A percentile compares a stretch with the other conserved stretches of the same genome.
Conservation (phyloP, 352 stramenopile genomes). For the Pythium chondricola region DNA sequence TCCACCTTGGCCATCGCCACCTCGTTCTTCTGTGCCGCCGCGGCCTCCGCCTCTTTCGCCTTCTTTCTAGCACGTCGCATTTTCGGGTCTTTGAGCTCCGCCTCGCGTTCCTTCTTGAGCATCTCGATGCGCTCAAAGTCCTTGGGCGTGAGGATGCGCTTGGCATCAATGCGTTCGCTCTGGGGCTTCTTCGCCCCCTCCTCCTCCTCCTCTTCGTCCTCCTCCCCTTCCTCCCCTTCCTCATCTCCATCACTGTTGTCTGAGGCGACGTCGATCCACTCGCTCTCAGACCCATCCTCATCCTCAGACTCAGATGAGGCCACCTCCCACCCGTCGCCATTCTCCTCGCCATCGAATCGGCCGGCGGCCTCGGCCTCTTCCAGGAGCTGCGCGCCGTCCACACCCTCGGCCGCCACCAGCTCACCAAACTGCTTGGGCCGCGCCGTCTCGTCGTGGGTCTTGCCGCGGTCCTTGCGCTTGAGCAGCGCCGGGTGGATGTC, state of each 20-base stretch:
- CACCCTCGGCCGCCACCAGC: conserved; percentile 84
- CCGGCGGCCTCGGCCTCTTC: conserved; percentile 65
- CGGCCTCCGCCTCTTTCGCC: conserved; percentile 47
- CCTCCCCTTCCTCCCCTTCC: conserved; percentile 40
- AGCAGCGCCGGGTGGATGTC: conserved; percentile 94
- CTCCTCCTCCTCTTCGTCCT: conserved; percentile 41
- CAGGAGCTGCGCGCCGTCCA: conserved; percentile 96
- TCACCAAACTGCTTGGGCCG: conserved; percentile 90
- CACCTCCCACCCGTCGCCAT: conserved; percentile 80
- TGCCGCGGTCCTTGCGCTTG: conserved; percentile 95
- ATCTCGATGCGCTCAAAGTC: conserved; percentile 89
- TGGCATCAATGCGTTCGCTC: conserved; percentile 79
- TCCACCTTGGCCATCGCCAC: conserved; percentile 60
- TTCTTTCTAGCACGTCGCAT: conserved; percentile 73
- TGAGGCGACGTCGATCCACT: conserved; percentile 66
- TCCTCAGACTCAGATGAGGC: conserved; percentile 57
- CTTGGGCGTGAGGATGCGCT: conserved; percentile 83
- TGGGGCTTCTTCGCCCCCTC: conserved; percentile 28
- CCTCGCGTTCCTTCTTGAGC: conserved; percentile 85
- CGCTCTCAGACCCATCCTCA: conserved; percentile 49
- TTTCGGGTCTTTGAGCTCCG: conserved; percentile 76
- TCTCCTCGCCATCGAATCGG: conserved; percentile 78
- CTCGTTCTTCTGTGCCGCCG: conserved; percentile 27
- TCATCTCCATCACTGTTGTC: conserved; percentile 32
- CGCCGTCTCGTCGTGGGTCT: conserved; percentile 79